Percentiles rank a stretch among this genome's conserved stretches.
Conservation (phyloP, 176 grass and related monocot genomes). For the Musa beccarii region DNA sequence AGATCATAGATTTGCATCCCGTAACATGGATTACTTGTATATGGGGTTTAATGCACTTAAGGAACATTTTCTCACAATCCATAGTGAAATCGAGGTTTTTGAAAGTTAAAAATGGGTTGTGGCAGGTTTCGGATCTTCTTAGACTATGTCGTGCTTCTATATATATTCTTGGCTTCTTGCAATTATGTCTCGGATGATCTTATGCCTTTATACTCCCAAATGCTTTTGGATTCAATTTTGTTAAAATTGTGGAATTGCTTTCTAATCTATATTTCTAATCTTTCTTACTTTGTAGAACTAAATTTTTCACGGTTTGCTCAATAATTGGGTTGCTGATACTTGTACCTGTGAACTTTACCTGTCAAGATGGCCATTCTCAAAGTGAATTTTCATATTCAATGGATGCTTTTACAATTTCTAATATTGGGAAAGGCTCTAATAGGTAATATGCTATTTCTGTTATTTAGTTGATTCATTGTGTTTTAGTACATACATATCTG, state of each 20-base stretch:
- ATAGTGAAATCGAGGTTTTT: too few species aligned
- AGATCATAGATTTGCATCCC: too few species aligned
- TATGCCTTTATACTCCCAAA: too few species aligned
- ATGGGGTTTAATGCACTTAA: too few species aligned
- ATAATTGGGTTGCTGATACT: constrained; percentile 55
- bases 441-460: constrained; percentile 28
- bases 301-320: constrained; percentile 67
- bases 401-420: constrained; percentile 74
- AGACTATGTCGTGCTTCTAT: too few species aligned
- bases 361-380: constrained; percentile 14
- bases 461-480: background rate
- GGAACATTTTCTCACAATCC: too few species aligned
- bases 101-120: too few species aligned
- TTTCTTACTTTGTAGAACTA: constrained; percentile 40
- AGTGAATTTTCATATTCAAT: constrained; percentile 43
- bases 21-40: too few species aligned
- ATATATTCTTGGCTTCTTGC: too few species aligned
- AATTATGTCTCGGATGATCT: too few species aligned
- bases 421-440: constrained; percentile 45
- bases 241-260: background rate
- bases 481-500: background rate
- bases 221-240: background rate
- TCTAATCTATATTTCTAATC: background rate
- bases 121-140: too few species aligned
- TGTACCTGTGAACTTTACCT: constrained; percentile 60